Evolutionary conservation across 208 protist species (phyloP).

Genomic region (Wallacemonas sp.): DNA sequence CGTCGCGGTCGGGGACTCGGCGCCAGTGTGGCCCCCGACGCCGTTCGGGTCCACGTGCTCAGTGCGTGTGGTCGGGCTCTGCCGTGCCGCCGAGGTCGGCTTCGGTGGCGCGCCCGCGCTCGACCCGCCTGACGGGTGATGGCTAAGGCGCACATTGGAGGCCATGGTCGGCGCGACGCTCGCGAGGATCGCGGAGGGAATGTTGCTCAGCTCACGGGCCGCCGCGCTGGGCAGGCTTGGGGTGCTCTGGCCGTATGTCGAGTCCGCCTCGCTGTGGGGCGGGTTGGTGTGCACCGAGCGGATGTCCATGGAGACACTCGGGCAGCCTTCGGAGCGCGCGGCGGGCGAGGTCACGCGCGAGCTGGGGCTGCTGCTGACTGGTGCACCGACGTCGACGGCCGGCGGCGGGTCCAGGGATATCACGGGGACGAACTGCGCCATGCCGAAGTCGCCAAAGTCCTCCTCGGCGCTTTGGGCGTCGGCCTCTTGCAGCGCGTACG

Average conservation of each 20-base stretch:
- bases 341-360: neutral
- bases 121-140: neutral
- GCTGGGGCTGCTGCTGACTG: neutral
- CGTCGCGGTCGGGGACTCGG: neutral
- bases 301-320: neutral
- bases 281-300: constrained; percentile 7
- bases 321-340: neutral
- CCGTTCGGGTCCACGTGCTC: too few species aligned
- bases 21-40: too few species aligned
- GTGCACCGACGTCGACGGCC: neutral
- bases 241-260: neutral
- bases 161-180: constrained; percentile 17
- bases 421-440: constrained; percentile 19
- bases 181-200: constrained; percentile 21
- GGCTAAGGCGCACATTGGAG: constrained; percentile 13
- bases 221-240: neutral
- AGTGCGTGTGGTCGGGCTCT: neutral
- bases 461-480: neutral
- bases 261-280: neutral
- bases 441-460: neutral
- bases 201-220: constrained; percentile 13
- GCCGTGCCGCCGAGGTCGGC: neutral
- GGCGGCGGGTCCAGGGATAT: constrained; percentile 12
- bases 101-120: neutral
- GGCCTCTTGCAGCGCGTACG: too few species aligned